Evolutionary conservation across 805 yeast genomes (phyloP).

Genomic region (Kazachstania viticola): DNA sequence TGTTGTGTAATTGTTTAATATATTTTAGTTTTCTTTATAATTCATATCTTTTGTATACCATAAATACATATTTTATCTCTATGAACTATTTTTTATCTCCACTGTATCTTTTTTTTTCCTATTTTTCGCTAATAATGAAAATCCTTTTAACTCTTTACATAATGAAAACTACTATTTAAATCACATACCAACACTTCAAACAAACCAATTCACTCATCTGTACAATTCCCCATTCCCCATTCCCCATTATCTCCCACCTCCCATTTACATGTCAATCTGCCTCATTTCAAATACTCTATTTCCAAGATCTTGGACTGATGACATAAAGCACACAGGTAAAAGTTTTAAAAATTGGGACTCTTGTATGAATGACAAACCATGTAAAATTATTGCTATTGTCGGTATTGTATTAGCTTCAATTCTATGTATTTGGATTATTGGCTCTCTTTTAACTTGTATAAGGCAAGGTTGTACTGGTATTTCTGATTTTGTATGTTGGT

Average conservation of each 20-base stretch:
- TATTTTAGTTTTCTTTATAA: no score
- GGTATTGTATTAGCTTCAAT: conserved; percentile 51
- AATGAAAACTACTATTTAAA: conserved; percentile 1
- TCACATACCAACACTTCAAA: no score
- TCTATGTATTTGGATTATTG: conserved; percentile 43
- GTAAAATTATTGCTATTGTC: conserved; percentile 69
- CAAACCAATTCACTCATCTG: no score
- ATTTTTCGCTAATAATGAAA: no score
- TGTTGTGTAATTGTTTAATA: conserved; percentile 30
- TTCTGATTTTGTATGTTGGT: conserved; percentile 41
- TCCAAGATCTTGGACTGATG: conserved; percentile 13
- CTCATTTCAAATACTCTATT: conserved; percentile 1
- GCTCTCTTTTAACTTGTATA: conserved; percentile 42
- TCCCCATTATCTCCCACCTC: no score
- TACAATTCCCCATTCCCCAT: no score
- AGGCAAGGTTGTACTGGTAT: conserved; percentile 47
- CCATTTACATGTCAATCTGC: conserved; percentile 1
- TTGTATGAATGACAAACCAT: conserved; percentile 66
- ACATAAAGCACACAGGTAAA: conserved; percentile 26
- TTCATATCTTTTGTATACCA: no score
- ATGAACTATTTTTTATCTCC: no score
- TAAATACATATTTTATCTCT: no score
- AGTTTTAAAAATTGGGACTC: conserved; percentile 61
- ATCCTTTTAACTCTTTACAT: no score
- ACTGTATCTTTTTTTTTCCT: no score